These are phyloP conservation scores for Penicillium carneum DNA, from an alignment of 2,329 filamentous ascomycete genomes.

Conservation along the genomic window DNA sequence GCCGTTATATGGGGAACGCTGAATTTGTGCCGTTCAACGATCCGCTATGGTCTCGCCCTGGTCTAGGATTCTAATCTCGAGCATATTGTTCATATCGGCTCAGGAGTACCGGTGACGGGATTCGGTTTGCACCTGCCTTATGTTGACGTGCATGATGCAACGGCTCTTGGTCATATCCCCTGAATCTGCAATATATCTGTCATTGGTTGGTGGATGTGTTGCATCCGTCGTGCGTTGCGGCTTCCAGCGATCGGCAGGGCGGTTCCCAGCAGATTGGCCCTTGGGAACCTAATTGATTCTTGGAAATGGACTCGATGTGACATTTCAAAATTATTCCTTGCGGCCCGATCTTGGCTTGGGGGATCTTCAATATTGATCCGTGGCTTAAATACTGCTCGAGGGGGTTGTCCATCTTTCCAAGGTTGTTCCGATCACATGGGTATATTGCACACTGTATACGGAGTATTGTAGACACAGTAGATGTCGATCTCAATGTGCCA, in stretches of 20 bases:
- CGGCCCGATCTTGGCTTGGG: background rate
- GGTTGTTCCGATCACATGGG: slow-evolving; percentile 12
- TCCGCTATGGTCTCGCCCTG: slow-evolving; percentile 27
- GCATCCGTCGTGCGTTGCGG: background rate
- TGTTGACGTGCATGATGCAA: slow-evolving; percentile 4
- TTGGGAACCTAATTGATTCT: background rate
- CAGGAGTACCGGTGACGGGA: background rate
- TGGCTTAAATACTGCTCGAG: background rate
- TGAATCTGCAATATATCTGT: background rate
- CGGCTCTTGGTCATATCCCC: background rate
- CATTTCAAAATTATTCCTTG: background rate
- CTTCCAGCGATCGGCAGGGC: slow-evolving; percentile 21
- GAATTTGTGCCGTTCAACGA: slow-evolving; percentile 18
- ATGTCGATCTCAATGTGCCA: slow-evolving; percentile 4
- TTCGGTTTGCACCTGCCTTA: slow-evolving; percentile 1
- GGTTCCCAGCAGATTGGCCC: slow-evolving; percentile 16
- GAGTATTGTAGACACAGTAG: background rate
- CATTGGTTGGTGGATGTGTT: background rate
- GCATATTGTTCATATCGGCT: background rate
- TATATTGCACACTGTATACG: background rate
- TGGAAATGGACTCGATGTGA: background rate
- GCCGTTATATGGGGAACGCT: slow-evolving; percentile 30
- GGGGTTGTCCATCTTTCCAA: background rate
- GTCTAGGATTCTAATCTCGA: slow-evolving; percentile 4
- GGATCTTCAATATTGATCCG: background rate